phyloP scores from a whole-genome alignment of 1,284 basidiomycete species.

The Leccinum huronense region DNA sequence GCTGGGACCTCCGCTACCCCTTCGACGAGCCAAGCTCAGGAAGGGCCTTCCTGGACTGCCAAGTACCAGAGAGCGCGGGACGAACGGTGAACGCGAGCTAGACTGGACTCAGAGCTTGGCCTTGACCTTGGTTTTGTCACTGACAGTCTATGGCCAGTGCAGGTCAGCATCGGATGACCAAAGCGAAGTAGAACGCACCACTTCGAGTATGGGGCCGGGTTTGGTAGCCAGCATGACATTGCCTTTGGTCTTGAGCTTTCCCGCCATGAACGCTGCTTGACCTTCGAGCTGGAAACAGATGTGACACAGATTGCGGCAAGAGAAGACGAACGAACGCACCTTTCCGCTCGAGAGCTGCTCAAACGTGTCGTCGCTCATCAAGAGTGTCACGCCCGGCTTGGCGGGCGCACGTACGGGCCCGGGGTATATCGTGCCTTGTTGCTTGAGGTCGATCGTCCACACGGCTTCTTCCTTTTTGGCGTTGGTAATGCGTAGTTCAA shows the following conservation, averaged over 20 bases:
- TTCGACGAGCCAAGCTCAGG: slow-evolving; percentile 14
- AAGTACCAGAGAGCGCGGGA: slow-evolving; percentile 27
- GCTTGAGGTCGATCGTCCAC: slow-evolving; percentile 98
- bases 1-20: slow-evolving; percentile 1
- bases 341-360: slow-evolving; percentile 66
- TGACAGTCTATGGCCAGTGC: slow-evolving; percentile 32
- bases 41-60: slow-evolving; percentile 23
- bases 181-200: slow-evolving; percentile 42
- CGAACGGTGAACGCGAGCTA: neutral
- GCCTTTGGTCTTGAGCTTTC: slow-evolving; percentile 82
- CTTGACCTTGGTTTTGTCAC: slow-evolving; percentile 20
- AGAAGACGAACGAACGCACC: slow-evolving; percentile 37
- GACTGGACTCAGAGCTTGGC: slow-evolving; percentile 35
- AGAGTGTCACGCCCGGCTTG: slow-evolving; percentile 76
- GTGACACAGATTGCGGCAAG: neutral
- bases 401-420: slow-evolving; percentile 70
- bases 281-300: slow-evolving; percentile 49
- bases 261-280: slow-evolving; percentile 94
- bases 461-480: slow-evolving; percentile 69
- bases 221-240: slow-evolving; percentile 91
- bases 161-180: neutral
- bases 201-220: slow-evolving; percentile 75
- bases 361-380: slow-evolving; percentile 72
- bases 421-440: slow-evolving; percentile 78
- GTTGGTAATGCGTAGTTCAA: slow-evolving; percentile 87